Evolutionary conservation across 2,329 filamentous ascomycete species (phyloP).

Genomic region (Pestalotiopsis sp.): DNA sequence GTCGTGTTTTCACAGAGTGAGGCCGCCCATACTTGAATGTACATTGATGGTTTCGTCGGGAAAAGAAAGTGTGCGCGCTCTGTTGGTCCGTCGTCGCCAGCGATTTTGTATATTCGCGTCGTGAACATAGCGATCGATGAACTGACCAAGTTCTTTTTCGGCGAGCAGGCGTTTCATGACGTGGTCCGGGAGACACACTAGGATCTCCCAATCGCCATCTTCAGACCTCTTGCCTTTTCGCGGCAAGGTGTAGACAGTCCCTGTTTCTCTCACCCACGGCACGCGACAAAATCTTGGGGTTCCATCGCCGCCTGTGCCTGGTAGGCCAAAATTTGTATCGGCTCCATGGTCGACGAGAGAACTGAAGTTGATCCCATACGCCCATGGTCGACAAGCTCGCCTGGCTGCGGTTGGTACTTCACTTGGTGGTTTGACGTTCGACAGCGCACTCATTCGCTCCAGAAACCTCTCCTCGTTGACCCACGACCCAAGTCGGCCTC

Average conservation of each 20-base stretch:
- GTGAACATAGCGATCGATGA: not conserved
- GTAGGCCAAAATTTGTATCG: slow-evolving; percentile 21
- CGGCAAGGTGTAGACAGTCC: slow-evolving; percentile 17
- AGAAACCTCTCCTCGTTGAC: not conserved
- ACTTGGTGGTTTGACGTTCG: not conserved
- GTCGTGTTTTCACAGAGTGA: too few relatives aligned
- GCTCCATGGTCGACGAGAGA: slow-evolving; percentile 14
- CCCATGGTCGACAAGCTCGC: not conserved
- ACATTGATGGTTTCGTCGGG: too few relatives aligned
- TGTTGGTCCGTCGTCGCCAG: too few relatives aligned
- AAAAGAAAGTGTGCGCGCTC: too few relatives aligned
- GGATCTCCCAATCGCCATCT: slow-evolving; percentile 17
- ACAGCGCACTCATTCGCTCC: not conserved
- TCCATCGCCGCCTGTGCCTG: slow-evolving; percentile 17
- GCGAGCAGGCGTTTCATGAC: not conserved
- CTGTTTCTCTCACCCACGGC: slow-evolving; percentile 16
- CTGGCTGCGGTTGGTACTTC: not conserved
- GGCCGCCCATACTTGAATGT: too few relatives aligned
- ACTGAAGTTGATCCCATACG: not conserved
- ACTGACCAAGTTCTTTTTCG: not conserved
- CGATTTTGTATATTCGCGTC: not conserved
- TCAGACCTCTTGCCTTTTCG: not conserved
- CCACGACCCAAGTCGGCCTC: not conserved
- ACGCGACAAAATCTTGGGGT: slow-evolving; percentile 16
- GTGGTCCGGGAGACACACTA: slow-evolving; percentile 11